phyloP scores from a whole-genome alignment of 805 yeast genomes.

The Lipomyces japonicus region DNA sequence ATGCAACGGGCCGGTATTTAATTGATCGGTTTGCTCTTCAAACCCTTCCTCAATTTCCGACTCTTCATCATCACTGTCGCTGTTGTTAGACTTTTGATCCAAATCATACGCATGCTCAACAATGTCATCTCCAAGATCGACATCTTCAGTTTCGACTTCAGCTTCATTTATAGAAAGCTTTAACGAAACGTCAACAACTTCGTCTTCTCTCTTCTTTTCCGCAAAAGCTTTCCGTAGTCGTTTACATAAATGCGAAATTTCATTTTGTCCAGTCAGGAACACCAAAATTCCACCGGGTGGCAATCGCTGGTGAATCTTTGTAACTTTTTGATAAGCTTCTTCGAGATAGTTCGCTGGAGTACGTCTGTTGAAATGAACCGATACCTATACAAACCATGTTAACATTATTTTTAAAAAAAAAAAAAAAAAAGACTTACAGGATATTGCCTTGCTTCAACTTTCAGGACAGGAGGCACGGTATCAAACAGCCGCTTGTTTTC shows the following conservation, averaged over 20 bases:
- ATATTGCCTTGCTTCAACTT: slow-evolving; percentile 87
- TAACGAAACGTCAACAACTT: slow-evolving; percentile 29
- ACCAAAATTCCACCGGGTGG: slow-evolving; percentile 94
- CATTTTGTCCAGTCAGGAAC: slow-evolving; percentile 92
- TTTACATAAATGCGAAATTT: slow-evolving; percentile 73
- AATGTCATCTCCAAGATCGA: slow-evolving; percentile 47
- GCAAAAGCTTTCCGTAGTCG: slow-evolving; percentile 58
- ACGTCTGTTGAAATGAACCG: slow-evolving; percentile 79
- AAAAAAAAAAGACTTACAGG: slow-evolving; percentile 42
- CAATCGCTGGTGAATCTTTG: slow-evolving; percentile 76
- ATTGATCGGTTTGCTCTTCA: slow-evolving; percentile 55
- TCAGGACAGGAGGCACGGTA: slow-evolving; percentile 78
- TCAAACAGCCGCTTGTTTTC: slow-evolving; percentile 68
- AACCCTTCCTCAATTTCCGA: slow-evolving; percentile 58
- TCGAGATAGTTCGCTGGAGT: slow-evolving; percentile 77
- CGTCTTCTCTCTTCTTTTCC: slow-evolving; percentile 45
- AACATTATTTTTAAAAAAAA: neutral
- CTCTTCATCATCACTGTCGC: slow-evolving; percentile 38
- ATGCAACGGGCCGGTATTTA: slow-evolving; percentile 63
- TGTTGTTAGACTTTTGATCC: slow-evolving; percentile 37
- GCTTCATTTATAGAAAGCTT: slow-evolving; percentile 31
- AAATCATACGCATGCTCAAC: slow-evolving; percentile 19
- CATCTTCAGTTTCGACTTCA: slow-evolving; percentile 74
- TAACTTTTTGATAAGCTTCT: slow-evolving; percentile 78
- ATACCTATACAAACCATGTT: slow-evolving; percentile 44